Percentiles rank a stretch among this genome's conserved stretches.
phyloP scores from a whole-genome alignment of 345 rosid genomes.

The Gossypioides kirkii region DNA sequence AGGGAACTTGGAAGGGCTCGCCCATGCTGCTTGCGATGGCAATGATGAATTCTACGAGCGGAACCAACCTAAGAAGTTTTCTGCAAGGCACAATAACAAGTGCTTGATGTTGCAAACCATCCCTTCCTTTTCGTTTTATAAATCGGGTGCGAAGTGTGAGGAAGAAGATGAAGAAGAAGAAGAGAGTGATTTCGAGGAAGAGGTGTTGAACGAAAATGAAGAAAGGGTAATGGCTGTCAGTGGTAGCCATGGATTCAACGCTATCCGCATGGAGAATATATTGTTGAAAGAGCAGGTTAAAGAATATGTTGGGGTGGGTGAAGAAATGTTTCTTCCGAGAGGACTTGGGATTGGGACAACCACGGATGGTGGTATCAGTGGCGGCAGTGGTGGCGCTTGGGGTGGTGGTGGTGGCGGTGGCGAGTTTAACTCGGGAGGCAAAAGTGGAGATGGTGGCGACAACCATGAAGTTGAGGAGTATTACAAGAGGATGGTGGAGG shows the following conservation, averaged over 20 bases:
- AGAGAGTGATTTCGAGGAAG: conserved; percentile 16
- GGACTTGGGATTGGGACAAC: conserved; percentile 30
- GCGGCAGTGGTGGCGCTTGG: conserved; percentile 3
- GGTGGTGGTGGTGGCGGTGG: conserved; percentile 1
- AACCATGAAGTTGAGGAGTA: conserved; percentile 37
- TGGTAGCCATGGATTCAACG: background rate
- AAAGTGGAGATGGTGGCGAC: conserved; percentile 32
- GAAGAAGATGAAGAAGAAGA: background rate
- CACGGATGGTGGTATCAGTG: conserved; percentile 15
- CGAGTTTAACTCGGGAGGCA: conserved; percentile 18
- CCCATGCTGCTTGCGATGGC: conserved; percentile 23
- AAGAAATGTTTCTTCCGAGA: conserved; percentile 39
- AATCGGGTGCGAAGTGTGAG: conserved; percentile 8
- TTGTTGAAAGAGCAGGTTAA: too few species aligned
- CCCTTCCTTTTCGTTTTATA: conserved; percentile 45
- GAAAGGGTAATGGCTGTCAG: background rate
- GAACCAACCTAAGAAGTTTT: conserved; percentile 18
- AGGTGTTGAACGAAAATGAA: conserved; percentile 3
- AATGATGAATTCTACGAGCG: conserved; percentile 5
- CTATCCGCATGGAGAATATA: background rate
- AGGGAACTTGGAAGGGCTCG: conserved; percentile 45
- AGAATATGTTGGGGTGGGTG: background rate
- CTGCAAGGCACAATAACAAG: conserved; percentile 27
- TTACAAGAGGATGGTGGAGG: conserved; percentile 49
- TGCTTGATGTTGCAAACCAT: conserved; percentile 33